Percentiles rank a stretch among this genome's conserved stretches.
phyloP scores from a whole-genome alignment of 2,329 filamentous ascomycete species.

The Pseudopyricularia javanii region DNA sequence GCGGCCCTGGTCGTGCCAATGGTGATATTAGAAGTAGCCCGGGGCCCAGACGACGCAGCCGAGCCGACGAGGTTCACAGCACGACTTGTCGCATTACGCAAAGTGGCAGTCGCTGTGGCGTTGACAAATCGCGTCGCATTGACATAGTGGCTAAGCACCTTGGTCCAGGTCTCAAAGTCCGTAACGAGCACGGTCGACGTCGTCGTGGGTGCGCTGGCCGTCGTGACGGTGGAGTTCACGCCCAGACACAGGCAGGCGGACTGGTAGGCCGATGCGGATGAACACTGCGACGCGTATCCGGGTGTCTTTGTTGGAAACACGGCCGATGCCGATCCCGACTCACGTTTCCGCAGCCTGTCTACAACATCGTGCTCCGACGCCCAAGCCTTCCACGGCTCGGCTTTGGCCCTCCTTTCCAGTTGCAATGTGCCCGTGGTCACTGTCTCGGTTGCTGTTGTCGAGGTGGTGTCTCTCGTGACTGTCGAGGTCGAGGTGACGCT shows the following conservation, averaged over 20 bases:
- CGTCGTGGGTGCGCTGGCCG: slow-evolving; percentile 3
- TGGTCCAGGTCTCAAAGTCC: not conserved
- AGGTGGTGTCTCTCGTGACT: slow-evolving; percentile 1
- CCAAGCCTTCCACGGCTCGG: slow-evolving; percentile 3
- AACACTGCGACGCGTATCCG: slow-evolving; percentile 6
- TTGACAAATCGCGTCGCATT: slow-evolving; percentile 3
- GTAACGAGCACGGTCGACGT: slow-evolving; percentile 6
- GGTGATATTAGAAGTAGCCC: not conserved
- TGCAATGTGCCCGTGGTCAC: not conserved
- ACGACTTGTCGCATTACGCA: not conserved
- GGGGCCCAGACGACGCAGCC: not conserved
- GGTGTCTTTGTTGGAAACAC: slow-evolving; percentile 3
- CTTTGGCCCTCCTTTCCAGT: not conserved
- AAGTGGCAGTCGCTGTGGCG: not conserved
- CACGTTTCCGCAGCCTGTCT: not conserved
- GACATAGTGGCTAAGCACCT: not conserved
- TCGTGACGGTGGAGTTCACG: slow-evolving; percentile 5
- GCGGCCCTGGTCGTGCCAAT: not conserved
- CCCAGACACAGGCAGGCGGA: slow-evolving; percentile 11
- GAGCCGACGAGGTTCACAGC: not conserved
- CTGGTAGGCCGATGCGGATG: slow-evolving; percentile 5
- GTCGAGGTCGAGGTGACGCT: slow-evolving; percentile 2
- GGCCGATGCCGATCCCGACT: not conserved
- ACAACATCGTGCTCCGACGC: slow-evolving; percentile 1
- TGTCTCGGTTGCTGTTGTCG: slow-evolving; percentile 2